phyloP scores from a whole-genome alignment of 2,329 filamentous ascomycete species.

The Fusarium mangiferae region DNA sequence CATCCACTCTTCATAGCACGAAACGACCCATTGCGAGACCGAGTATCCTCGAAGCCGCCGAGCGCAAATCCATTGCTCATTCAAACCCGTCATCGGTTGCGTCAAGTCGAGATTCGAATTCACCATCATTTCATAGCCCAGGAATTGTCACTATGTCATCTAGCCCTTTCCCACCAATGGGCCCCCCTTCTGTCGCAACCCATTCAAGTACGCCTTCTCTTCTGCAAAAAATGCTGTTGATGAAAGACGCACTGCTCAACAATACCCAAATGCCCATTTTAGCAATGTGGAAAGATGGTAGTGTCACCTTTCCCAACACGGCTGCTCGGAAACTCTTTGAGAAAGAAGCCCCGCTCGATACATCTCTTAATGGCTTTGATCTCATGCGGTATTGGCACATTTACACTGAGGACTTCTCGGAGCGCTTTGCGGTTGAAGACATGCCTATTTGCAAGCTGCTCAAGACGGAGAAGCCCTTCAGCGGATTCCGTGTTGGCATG shows the following conservation, averaged over 20 bases:
- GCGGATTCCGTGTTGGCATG: constrained; percentile 70
- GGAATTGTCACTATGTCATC: constrained; percentile 62
- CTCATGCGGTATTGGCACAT: constrained; percentile 69
- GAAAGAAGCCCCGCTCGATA: constrained; percentile 53
- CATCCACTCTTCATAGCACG: constrained; percentile 46
- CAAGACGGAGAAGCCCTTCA: constrained; percentile 68
- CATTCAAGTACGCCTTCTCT: constrained; percentile 70
- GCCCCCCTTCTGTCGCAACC: constrained; percentile 67
- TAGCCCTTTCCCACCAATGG: constrained; percentile 73
- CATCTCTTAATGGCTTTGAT: constrained; percentile 60
- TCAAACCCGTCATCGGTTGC: constrained; percentile 59
- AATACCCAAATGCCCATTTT: constrained; percentile 79
- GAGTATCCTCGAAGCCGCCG: constrained; percentile 57
- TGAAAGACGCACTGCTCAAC: constrained; percentile 82
- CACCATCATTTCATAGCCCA: constrained; percentile 62
- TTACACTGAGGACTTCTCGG: constrained; percentile 74
- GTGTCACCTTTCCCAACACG: constrained; percentile 77
- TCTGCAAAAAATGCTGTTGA: constrained; percentile 76
- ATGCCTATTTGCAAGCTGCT: constrained; percentile 75
- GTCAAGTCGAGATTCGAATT: constrained; percentile 60
- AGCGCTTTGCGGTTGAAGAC: constrained; percentile 65
- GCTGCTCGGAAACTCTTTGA: constrained; percentile 67
- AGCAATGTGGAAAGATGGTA: constrained; percentile 84
- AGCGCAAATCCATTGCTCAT: constrained; percentile 56
- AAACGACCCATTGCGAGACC: constrained; percentile 54